Base-by-base conservation (phyloP, 805 yeast species). In the Yarrowia sp. region DNA sequence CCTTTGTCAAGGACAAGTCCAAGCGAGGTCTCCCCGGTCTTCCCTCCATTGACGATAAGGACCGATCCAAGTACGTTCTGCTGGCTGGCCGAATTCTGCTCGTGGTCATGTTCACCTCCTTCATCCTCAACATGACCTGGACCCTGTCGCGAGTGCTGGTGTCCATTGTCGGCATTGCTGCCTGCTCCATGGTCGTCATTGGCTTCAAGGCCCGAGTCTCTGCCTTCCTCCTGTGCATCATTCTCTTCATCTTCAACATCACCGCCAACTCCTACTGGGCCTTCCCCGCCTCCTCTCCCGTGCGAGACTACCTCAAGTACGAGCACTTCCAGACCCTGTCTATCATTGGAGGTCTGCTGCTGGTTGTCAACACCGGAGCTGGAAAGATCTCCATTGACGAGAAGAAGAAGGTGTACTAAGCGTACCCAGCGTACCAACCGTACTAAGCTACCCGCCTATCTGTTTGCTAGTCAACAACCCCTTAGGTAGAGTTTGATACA, bases 291-390 rank as follows among this genome's bases (percentile, higher is more conserved):
- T 84, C 83, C 70, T 91, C 89, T 73, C 86, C 94, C 40, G 86
- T 87, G 78, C 87, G 97, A 75, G 99, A 94, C 79, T 90, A 87
- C 78, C 80, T 92, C 77, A 90, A 90, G 78, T 95, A 93, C 78
- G 98, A 93, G 79, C 91, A 90, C 78, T 94, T 90, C 84, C 99
- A 95, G 81, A 92, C 97, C 46, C 83, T 94, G 76, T 89, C 96
- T 68, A 94, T 94, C 76, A 93, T 94, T 63, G 99, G 99, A 68
- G 99, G 98, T 1, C 85, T 94, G 70, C 80, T 94, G 70, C 81
- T 95, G 72, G 91, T 95, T 70, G 97, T 91, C 69, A 92, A 90
- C 79, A 91, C 97, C 3, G 99, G 99, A 70, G 98, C 98, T 38
- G 99, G 99, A 63, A 93, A 90, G 73, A 83, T 94, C 71, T 90